These are phyloP conservation scores for Diversispora epigaea DNA, from an alignment of 192 early-diverging fungal species.

Conservation along the genomic window DNA sequence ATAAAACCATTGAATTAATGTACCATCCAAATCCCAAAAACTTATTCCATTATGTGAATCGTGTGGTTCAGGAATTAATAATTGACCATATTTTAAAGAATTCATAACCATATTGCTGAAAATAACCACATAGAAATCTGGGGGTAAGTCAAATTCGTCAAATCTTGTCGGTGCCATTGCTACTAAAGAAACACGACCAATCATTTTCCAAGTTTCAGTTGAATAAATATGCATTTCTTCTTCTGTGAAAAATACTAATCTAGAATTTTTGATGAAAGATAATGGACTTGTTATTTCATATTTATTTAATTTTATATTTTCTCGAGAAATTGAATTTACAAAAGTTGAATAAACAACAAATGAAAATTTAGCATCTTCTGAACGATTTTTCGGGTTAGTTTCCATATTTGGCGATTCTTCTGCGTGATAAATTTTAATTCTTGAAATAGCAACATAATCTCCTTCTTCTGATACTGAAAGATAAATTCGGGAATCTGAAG, in stretches of 20 bases:
- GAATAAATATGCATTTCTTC: neutral
- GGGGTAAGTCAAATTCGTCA: too few species aligned
- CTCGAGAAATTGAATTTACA: too few species aligned
- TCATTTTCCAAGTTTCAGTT: neutral
- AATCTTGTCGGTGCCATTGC: too few species aligned
- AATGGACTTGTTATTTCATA: slow-evolving; percentile 1
- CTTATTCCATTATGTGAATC: neutral
- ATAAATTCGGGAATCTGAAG: neutral
- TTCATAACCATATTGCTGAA: neutral
- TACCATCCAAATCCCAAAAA: slow-evolving; percentile 7
- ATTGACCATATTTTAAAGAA: neutral
- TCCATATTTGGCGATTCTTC: neutral
- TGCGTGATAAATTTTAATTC: neutral
- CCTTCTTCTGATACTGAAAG: slow-evolving; percentile 4
- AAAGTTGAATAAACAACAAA: neutral
- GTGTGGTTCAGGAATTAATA: neutral
- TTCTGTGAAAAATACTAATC: neutral
- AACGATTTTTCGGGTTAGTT: neutral
- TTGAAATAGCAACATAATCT: slow-evolving; percentile 14
- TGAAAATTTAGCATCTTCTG: neutral
- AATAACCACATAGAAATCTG: too few species aligned
- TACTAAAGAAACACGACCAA: too few species aligned
- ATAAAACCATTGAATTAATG: slow-evolving; percentile 15
- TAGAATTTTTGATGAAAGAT: neutral
- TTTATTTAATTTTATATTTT: neutral